Base-by-base conservation (phyloP, 1,284 basidiomycete species). In the Microbotryum intermedium region DNA sequence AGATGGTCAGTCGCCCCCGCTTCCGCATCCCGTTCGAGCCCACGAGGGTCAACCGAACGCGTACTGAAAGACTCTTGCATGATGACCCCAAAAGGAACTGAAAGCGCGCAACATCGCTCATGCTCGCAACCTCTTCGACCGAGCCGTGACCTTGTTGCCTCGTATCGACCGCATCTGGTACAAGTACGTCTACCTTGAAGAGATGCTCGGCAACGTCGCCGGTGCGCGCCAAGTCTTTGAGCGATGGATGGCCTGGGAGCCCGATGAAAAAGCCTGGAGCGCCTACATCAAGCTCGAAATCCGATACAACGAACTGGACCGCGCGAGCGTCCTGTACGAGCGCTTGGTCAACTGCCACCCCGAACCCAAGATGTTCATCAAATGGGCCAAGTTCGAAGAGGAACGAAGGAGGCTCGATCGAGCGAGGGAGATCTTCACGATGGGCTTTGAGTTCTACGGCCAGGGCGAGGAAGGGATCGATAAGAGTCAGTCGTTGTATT, bases 201-300 rank as follows among this genome's bases (percentile, higher is more conserved):
- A 99, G 75, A 82, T 99, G 4, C 82, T 99, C 16, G 88, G 94
- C 71, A 98, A 99, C 72, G 84, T 98, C 43, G 83, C 90, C 1
- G 94, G 94, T 30, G 92, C 93, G 1, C 84, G 94, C 11, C 93
- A 97, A 74, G 89, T 98, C 59, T 98, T 98, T 71, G 95, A 99
- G 76, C 82, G 94, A 51, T 98, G 94, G 94, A 95, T 98, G 91
- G 82, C 87, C 66, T 98, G 95, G 95, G 92, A 98, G 74, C 95
- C 95, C 0, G 91, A 97, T 72, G 95, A 98, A 82, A 97, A 97
- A 78, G 92, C 94, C 7, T 98, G 94, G 95, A 88, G 91, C 72
- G 90, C 90, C 13, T 98, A 95, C 76, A 90, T 98, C 80, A 94
- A 97, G 78, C 68, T 98, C 74, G 95, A 99, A 77, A 84, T 88